A percentile compares a stretch with the other conserved stretches of the same genome.
phyloP scores from a whole-genome alignment of 306 rosid genomes.

The Casuarina equisetifolia region DNA sequence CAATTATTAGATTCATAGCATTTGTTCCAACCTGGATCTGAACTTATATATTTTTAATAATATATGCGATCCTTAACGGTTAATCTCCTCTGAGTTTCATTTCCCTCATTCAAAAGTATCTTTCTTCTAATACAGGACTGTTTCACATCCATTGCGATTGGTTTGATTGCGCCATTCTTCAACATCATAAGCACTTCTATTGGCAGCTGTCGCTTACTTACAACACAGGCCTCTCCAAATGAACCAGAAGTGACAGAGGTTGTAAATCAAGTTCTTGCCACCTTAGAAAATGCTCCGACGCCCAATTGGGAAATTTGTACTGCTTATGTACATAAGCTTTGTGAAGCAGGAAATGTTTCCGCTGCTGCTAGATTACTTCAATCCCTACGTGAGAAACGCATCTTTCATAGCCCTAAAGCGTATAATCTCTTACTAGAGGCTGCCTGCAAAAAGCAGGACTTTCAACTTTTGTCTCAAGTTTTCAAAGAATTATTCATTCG shows the following conservation, averaged over 20 bases:
- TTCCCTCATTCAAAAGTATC: background rate
- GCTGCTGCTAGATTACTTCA: constrained; percentile 47
- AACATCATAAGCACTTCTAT: constrained; percentile 23
- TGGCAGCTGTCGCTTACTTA: constrained; percentile 35
- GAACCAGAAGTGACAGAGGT: constrained; percentile 33
- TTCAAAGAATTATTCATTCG: constrained; percentile 50
- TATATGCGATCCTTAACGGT: background rate
- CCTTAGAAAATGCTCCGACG: constrained; percentile 35
- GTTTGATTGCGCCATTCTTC: constrained; percentile 24
- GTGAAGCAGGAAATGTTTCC: constrained; percentile 43
- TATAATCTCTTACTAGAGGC: constrained; percentile 46
- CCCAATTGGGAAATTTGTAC: constrained; percentile 27
- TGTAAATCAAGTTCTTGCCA: constrained; percentile 43
- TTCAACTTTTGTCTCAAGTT: constrained; percentile 46
- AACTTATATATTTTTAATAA: constrained; percentile 2
- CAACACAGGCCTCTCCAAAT: constrained; percentile 43
- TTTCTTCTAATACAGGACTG: constrained; percentile 18
- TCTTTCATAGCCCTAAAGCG: constrained; percentile 32
- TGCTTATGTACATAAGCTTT: constrained; percentile 39
- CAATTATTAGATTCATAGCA: background rate
- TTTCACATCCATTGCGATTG: constrained; percentile 26
- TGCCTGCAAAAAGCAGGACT: constrained; percentile 57
- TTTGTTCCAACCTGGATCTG: constrained; percentile 14
- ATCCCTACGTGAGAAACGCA: constrained; percentile 37
- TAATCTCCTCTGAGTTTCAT: background rate